Evolutionary conservation across 108 stramenopile species (phyloP).

Genomic region (Licmophora abbreviata): DNA sequence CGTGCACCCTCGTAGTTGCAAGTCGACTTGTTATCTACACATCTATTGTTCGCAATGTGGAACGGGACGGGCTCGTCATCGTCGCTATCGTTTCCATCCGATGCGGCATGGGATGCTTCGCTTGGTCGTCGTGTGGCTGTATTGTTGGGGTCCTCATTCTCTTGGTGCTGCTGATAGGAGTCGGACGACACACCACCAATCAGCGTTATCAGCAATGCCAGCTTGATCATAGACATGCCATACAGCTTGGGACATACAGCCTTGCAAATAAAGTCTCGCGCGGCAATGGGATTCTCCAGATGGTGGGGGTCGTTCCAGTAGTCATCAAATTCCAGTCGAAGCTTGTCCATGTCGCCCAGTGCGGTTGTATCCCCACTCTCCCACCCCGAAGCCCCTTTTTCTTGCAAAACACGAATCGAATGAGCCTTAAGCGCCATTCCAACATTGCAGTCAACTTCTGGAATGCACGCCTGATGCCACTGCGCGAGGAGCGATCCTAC

Average conservation of each 20-base stretch:
- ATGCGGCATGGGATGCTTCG: not conserved
- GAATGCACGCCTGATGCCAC: conserved; percentile 53
- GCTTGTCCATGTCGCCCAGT: conserved; percentile 44
- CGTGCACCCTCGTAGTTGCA: conserved; percentile 17
- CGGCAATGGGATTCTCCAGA: conserved; percentile 57
- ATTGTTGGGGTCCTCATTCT: not conserved
- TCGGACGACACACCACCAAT: conserved; percentile 79
- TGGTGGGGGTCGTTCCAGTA: conserved; percentile 60
- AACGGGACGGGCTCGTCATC: conserved; percentile 41
- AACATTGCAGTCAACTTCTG: conserved; percentile 69
- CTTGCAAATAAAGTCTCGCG: conserved; percentile 82
- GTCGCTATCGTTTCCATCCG: conserved; percentile 15
- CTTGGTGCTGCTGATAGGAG: conserved; percentile 3
- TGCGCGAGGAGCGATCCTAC: conserved; percentile 84
- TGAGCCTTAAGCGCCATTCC: conserved; percentile 87
- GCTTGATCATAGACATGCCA: conserved; percentile 90
- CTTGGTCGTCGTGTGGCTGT: too few relatives aligned
- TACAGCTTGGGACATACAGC: conserved; percentile 95
- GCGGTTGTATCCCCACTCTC: conserved; percentile 1
- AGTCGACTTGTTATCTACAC: not conserved
- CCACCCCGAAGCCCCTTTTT: conserved; percentile 32
- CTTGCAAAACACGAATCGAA: conserved; percentile 62
- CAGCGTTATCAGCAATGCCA: conserved; percentile 87
- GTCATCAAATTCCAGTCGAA: conserved; percentile 74
- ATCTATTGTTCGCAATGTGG: conserved; percentile 25